Evolutionary conservation across 106 monocot species (phyloP), one percentile per base, ranked within the genome.

Genomic region (Allium sativum): DNA sequence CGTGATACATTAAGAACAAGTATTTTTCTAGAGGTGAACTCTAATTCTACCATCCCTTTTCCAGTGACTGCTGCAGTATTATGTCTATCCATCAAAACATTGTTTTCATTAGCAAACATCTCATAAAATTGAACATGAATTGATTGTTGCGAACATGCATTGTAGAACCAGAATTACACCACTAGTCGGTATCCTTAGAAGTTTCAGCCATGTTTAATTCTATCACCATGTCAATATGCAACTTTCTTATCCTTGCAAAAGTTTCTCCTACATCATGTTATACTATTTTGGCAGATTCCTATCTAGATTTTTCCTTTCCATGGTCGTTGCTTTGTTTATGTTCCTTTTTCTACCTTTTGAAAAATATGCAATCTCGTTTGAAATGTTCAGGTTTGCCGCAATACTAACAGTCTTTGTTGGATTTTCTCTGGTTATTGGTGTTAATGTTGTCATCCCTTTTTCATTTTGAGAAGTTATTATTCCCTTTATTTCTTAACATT

Each of bases 1-100:
- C 47, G 47, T 1, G 47, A 19, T 1, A 48, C 63, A 64, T 64
- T 64, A 12, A 13, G 31, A 48, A 21, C 20, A 8, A 64, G 5
- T 41, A 40, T 64, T 10, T 12, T 64, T 19, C 20, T 20, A 9
- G 63, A 64, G 47, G 47, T 64, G 13, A 64, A 64, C 4, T 19
- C 7, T 1, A 64, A 21, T 48, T 64, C 42, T 0, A 46, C 45
- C 7, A 1, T 48, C 3, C 62, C 63, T 48, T 64, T 64, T 6
- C 11, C 45, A 0, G 17, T 0, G 0, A 62, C 43, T 45, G 17
- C 46, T 0, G 17, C 15, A 62, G 9, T 5, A 45, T 45, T 19
- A 17, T 62, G 10, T 12, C 44, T 61, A 6, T 43, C 62, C 62
- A 43, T 62, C 17, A 18, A 16, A 1, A 62, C 62, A 16, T 45